These are phyloP conservation scores for Cynanchum wilfordii DNA, from an alignment of 257 asterid genomes.

Conservation along the genomic window DNA sequence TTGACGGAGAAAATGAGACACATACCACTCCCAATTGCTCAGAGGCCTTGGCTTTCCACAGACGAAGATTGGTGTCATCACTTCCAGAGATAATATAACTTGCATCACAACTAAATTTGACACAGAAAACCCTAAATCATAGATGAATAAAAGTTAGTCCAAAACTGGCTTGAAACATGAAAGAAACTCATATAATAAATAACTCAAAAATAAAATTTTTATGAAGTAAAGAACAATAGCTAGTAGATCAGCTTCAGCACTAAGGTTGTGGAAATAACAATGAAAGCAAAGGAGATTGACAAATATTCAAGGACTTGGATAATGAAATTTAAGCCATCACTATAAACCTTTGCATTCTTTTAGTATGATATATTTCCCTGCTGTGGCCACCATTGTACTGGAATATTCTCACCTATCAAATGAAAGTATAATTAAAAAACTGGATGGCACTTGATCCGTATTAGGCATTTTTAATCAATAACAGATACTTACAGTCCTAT, in stretches of 20 bases:
- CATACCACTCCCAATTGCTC: slow-evolving; percentile 96
- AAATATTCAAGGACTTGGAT: not conserved
- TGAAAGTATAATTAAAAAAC: slow-evolving; percentile 10
- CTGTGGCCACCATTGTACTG: slow-evolving; percentile 93
- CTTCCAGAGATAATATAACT: slow-evolving; percentile 87
- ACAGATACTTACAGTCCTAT: slow-evolving; percentile 70
- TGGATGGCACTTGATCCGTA: not conserved
- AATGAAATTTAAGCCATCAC: not conserved
- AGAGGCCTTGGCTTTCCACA: slow-evolving; percentile 98
- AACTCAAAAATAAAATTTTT: not conserved
- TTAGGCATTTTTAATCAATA: not conserved
- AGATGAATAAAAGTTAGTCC: slow-evolving; percentile 21
- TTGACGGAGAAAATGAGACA: slow-evolving; percentile 17
- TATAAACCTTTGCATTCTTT: slow-evolving; percentile 94
- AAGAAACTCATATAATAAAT: not conserved
- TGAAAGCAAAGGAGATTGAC: not conserved
- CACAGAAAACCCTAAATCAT: slow-evolving; percentile 78
- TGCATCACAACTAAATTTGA: slow-evolving; percentile 84
- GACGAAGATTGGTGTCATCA: slow-evolving; percentile 91
- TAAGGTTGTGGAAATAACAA: slow-evolving; percentile 21
- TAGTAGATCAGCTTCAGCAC: not conserved
- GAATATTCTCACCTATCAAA: slow-evolving; percentile 80
- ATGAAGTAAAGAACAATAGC: not conserved
- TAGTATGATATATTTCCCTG: slow-evolving; percentile 90
- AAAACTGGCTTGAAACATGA: slow-evolving; percentile 1